Evolutionary conservation across 345 rosid species (phyloP).

Genomic region (Pistacia vera): DNA sequence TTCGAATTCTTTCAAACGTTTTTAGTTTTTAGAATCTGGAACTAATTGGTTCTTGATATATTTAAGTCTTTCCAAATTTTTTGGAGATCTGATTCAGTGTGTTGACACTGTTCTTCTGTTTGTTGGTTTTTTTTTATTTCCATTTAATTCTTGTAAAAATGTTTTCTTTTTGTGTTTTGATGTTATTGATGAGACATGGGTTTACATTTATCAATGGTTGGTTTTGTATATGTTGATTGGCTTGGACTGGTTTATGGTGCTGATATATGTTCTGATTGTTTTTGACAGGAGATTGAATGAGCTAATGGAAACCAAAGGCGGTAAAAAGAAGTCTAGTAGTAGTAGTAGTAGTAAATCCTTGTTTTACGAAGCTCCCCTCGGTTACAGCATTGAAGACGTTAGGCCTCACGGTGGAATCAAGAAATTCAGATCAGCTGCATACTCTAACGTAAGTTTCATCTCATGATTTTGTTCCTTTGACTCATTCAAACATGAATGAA

Average conservation of each 20-base stretch:
- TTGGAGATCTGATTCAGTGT: no score
- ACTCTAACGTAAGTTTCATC: slow-evolving; percentile 63
- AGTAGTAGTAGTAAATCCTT: slow-evolving; percentile 75
- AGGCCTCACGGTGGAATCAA: slow-evolving; percentile 98
- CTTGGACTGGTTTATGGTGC: not conserved
- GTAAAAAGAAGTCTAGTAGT: slow-evolving; percentile 76
- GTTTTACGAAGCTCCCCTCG: slow-evolving; percentile 95
- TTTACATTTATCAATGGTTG: not conserved
- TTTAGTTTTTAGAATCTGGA: no score
- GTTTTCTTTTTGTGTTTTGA: no score
- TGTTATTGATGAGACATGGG: not conserved
- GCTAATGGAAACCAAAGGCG: slow-evolving; percentile 96
- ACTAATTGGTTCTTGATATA: no score
- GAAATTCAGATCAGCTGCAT: slow-evolving; percentile 98
- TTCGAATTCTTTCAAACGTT: no score
- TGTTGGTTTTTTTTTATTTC: no score
- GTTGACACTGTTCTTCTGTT: no score
- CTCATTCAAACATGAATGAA: not conserved
- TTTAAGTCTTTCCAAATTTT: no score
- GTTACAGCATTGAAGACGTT: slow-evolving; percentile 98
- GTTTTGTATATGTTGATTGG: not conserved
- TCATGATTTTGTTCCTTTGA: not conserved
- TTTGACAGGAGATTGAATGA: slow-evolving; percentile 67
- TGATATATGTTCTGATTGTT: not conserved
- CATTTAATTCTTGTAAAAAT: no score